Base-by-base conservation (phyloP, 805 yeast genomes). In the Barnettozyma vustinii region DNA sequence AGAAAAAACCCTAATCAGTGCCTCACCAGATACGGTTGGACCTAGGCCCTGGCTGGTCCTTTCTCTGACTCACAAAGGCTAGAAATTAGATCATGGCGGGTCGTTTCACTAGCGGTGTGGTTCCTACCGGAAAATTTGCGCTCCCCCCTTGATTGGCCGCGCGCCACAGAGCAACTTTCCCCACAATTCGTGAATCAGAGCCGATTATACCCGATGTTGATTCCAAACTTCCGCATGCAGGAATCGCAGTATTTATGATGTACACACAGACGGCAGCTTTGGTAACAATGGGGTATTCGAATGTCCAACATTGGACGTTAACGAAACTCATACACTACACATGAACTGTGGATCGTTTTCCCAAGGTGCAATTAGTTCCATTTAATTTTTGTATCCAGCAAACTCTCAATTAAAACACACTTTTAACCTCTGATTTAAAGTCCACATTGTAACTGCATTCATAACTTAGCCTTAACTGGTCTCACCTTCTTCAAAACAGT, bases 401-500 rank as follows among this genome's bases (percentile, higher is more conserved):
- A n/a, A n/a, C n/a, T n/a, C n/a, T n/a, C n/a, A n/a, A n/a, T n/a
- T n/a, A n/a, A n/a, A n/a, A n/a, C n/a, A n/a, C n/a, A n/a, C n/a
- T n/a, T n/a, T n/a, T n/a, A n/a, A n/a, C 5, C 25, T 23, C 25
- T 23, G 25, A 23, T 23, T 23, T 23, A 5, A 23, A 23, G 8
- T 23, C 25, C 25, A 5, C 8, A 23, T 8, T 5, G 25, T 23
- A 8, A 8, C 5, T 5, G 8, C 25, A 23, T 21, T 57, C 64
- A 76, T 42, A 76, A 66, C 65, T 76, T 76, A 37, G 79, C 64
- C 64, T 70, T 69, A 23, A 64, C 60, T 18, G 76, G 75, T 21
- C 56, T 59, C 6, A 77, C 76, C 49, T 70, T 64, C 73, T 81
- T 82, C 69, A 86, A 76, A 44, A 86, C 79, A 44, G 76, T 70